Evolutionary conservation across 176 grass and related monocot species (phyloP).

Genomic region (Cenchrus purpureus): DNA sequence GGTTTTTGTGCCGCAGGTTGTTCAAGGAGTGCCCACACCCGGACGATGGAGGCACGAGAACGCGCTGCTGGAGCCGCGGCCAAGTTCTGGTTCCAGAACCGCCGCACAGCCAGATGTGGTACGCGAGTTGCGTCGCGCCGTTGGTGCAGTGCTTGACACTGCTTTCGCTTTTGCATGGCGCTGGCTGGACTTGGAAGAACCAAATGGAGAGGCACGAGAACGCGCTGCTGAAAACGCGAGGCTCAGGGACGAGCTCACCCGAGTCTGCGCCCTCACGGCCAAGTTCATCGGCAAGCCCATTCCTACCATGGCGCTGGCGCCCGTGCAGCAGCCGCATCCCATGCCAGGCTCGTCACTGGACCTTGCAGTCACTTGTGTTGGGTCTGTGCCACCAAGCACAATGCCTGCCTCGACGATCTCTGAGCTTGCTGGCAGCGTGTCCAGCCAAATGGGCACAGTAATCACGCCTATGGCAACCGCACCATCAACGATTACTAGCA

Average conservation of each 20-base stretch:
- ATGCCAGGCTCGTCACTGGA: constrained; percentile 58
- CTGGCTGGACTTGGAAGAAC: constrained; percentile 45
- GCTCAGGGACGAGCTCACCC: constrained; percentile 77
- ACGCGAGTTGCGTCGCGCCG: not conserved
- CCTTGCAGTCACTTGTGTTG: constrained; percentile 45
- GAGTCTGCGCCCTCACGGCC: constrained; percentile 65
- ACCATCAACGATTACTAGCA: not conserved
- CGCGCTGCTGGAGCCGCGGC: constrained; percentile 61
- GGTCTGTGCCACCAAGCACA: constrained; percentile 19
- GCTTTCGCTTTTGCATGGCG: constrained; percentile 13
- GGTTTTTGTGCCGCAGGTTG: constrained; percentile 42
- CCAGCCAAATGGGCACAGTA: constrained; percentile 54
- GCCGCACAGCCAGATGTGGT: constrained; percentile 51
- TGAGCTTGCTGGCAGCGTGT: constrained; percentile 46
- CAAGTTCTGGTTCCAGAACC: constrained; percentile 99
- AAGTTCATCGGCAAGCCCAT: constrained; percentile 69
- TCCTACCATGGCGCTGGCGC: constrained; percentile 24
- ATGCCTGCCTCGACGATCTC: constrained; percentile 44
- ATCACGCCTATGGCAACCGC: constrained; percentile 38
- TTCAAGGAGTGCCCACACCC: constrained; percentile 87
- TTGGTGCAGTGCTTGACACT: constrained; percentile 1
- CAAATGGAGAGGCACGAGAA: constrained; percentile 76
- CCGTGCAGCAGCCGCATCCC: not conserved
- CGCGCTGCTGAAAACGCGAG: constrained; percentile 69
- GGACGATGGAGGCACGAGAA: no score